phyloP scores from a whole-genome alignment of 2,329 filamentous ascomycete genomes.

The Diaporthe ampelina region DNA sequence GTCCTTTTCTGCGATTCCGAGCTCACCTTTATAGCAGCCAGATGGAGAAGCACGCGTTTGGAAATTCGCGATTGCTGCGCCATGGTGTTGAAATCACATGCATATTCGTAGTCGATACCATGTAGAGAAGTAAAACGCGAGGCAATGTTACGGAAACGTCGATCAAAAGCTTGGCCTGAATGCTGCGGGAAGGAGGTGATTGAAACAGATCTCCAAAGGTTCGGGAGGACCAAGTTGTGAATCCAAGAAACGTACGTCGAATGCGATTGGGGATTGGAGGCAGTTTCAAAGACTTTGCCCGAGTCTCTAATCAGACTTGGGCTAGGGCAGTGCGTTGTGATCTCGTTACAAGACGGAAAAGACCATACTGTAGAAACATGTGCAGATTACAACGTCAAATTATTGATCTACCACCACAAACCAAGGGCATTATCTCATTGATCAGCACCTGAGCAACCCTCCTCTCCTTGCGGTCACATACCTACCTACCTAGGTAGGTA shows the following conservation, averaged over 20 bases:
- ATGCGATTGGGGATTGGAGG: conserved; percentile 16
- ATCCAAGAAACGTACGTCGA: background rate
- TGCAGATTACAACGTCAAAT: background rate
- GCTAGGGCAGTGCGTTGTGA: conserved; percentile 7
- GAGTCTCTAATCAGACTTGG: background rate
- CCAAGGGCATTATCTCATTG: background rate
- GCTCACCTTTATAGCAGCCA: background rate
- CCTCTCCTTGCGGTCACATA: background rate
- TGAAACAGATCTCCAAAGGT: conserved; percentile 15
- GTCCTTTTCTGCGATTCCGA: background rate
- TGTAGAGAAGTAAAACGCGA: conserved; percentile 31
- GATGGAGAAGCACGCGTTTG: background rate
- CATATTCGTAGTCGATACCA: conserved; percentile 3
- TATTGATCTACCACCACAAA: background rate
- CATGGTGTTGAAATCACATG: background rate
- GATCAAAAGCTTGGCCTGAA: conserved; percentile 23
- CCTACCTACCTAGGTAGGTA: too few relatives aligned
- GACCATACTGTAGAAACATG: background rate
- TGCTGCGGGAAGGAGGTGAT: conserved; percentile 12
- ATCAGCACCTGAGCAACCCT: too few relatives aligned
- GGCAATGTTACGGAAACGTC: conserved; percentile 18
- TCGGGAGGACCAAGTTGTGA: background rate
- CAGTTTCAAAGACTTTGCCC: conserved; percentile 18
- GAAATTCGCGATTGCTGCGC: background rate
- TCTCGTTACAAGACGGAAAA: background rate